Evolutionary conservation across 225 moss, liverwort and hornwort genomes (phyloP).

Genomic region (Physcomitrium patens): DNA sequence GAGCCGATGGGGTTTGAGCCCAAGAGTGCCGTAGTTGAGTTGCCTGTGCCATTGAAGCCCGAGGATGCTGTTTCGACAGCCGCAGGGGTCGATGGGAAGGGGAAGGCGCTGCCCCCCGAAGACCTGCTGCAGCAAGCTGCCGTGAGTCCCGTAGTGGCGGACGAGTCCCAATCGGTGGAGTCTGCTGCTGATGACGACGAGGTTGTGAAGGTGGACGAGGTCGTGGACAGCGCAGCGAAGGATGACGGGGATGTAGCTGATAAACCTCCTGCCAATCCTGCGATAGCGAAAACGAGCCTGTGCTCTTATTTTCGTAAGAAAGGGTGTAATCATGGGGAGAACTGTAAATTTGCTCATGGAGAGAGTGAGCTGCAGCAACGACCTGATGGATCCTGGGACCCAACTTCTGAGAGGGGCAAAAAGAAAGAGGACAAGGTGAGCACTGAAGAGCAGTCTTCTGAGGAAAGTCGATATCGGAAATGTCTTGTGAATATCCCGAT

Average conservation of each 20-base stretch:
- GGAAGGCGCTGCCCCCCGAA: not conserved
- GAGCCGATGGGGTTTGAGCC: conserved; percentile 1
- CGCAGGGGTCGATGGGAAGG: not conserved
- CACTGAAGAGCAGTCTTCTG: not conserved
- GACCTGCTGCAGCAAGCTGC: not conserved
- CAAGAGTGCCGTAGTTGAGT: conserved; percentile 2
- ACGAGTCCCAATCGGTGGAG: not conserved
- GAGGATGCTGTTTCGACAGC: conserved; percentile 29
- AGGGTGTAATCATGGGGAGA: conserved; percentile 79
- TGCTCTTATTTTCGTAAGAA: conserved; percentile 95
- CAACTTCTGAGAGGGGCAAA: conserved; percentile 90
- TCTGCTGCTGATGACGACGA: not conserved
- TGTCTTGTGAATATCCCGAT: conserved; percentile 77
- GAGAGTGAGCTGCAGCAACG: conserved; percentile 85
- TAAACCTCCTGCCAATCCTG: conserved; percentile 32
- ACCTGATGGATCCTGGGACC: conserved; percentile 97
- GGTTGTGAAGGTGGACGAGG: not conserved
- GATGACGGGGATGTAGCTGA: not conserved
- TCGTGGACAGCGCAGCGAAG: not conserved
- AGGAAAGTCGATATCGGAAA: conserved; percentile 61
- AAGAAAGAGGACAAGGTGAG: conserved; percentile 30
- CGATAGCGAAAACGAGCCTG: conserved; percentile 77
- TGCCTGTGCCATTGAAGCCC: conserved; percentile 2
- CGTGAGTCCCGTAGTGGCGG: not conserved
- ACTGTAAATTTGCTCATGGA: conserved; percentile 89